phyloP scores from a whole-genome alignment of 1,284 basidiomycete species.

The Blastosporella zonata region DNA sequence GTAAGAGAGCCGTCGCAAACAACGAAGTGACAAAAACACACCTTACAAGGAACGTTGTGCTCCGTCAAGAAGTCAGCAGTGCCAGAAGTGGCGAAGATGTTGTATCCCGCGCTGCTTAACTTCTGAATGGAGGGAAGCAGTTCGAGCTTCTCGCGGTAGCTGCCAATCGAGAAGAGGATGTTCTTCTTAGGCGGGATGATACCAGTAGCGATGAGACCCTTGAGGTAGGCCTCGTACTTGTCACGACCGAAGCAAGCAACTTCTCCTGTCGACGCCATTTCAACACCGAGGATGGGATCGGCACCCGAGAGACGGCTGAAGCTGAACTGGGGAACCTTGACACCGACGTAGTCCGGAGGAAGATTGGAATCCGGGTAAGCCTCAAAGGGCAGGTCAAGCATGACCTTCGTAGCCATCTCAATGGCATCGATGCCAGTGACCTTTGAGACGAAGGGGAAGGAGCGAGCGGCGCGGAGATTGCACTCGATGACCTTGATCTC shows the following conservation, averaged over 20 bases:
- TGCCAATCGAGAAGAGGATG: conserved; percentile 91
- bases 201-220: conserved; percentile 94
- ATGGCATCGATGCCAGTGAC: conserved; percentile 97
- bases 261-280: conserved; percentile 99
- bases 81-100: conserved; percentile 95
- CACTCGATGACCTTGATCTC: conserved; percentile 99
- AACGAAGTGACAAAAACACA: conserved; percentile 28
- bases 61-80: conserved; percentile 95
- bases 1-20: conserved; percentile 8
- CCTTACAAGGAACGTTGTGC: conserved; percentile 84
- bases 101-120: conserved; percentile 91
- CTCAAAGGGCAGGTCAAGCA: conserved; percentile 88
- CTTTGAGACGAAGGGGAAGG: conserved; percentile 99
- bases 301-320: conserved; percentile 95
- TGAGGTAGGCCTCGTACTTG: conserved; percentile 98
- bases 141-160: conserved; percentile 97
- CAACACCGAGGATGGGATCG: conserved; percentile 97
- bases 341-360: conserved; percentile 92
- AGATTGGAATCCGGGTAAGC: conserved; percentile 88
- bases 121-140: conserved; percentile 96
- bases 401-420: conserved; percentile 98
- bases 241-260: conserved; percentile 98
- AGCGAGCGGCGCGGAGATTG: conserved; percentile 95
- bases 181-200: conserved; percentile 95
- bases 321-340: conserved; percentile 99